These are phyloP conservation scores for Tricholoma sp. DNA, from an alignment of 768 basidiomycete species.

Conservation along the genomic window DNA sequence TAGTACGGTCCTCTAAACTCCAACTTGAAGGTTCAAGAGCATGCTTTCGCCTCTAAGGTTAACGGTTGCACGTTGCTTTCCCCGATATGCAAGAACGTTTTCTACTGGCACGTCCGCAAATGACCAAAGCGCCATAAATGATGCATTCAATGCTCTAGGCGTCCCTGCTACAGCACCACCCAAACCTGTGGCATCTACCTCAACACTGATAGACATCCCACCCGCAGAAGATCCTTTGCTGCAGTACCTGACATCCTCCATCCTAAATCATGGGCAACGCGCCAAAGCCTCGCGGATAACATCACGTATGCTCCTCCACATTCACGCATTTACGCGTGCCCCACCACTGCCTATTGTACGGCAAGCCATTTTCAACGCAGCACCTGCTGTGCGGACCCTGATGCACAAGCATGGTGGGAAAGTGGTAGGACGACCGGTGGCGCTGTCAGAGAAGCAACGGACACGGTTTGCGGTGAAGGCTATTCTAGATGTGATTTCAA, in stretches of 20 bases:
- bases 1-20: too few relatives aligned
- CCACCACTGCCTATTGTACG: constrained; percentile 79
- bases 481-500: constrained; percentile 61
- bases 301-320: constrained; percentile 59
- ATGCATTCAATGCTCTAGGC: constrained; percentile 16
- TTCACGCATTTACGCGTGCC: constrained; percentile 69
- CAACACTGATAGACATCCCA: constrained; percentile 49
- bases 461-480: constrained; percentile 63
- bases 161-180: not conserved
- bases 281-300: constrained; percentile 53
- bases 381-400: constrained; percentile 64
- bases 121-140: constrained; percentile 14
- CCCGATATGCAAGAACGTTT: constrained; percentile 14
- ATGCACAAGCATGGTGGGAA: constrained; percentile 62
- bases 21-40: too few relatives aligned
- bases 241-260: constrained; percentile 53
- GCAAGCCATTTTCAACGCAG: constrained; percentile 58
- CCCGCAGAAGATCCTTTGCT: constrained; percentile 75
- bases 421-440: constrained; percentile 56
- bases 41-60: constrained; percentile 12
- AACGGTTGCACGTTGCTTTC: constrained; percentile 14
- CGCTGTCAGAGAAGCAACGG: constrained; percentile 78
- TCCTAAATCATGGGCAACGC: constrained; percentile 63
- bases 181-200: not conserved
- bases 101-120: constrained; percentile 7